Percentiles rank a stretch among this genome's conserved stretches.
Evolutionary conservation across 2,329 filamentous ascomycete species (phyloP).

Genomic region (Cordyceps militaris): DNA sequence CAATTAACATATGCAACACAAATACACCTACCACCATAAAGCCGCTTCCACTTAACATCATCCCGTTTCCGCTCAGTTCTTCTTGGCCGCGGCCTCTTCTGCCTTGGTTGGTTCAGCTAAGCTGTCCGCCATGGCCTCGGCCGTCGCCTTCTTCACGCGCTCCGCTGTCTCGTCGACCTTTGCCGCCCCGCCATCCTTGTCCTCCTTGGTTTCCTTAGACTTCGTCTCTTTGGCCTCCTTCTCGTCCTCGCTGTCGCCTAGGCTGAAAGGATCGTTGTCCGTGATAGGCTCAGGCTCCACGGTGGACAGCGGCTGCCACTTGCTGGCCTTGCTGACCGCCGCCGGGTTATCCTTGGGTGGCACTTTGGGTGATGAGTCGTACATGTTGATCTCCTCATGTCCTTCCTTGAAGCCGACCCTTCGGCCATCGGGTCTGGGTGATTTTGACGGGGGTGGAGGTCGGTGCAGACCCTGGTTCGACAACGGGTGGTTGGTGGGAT

Average conservation of each 20-base stretch:
- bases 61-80: constrained; percentile 18
- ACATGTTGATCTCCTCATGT: constrained; percentile 74
- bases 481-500: constrained; percentile 48
- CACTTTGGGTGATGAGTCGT: constrained; percentile 55
- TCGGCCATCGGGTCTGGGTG: constrained; percentile 44
- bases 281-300: constrained; percentile 74
- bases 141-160: constrained; percentile 58
- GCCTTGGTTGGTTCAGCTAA: constrained; percentile 37
- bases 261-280: constrained; percentile 92
- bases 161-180: constrained; percentile 50
- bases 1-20: constrained; percentile 10
- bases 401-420: constrained; percentile 53
- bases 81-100: constrained; percentile 25
- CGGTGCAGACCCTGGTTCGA: constrained; percentile 79
- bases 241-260: constrained; percentile 94
- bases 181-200: constrained; percentile 48
- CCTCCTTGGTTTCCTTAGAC: constrained; percentile 44
- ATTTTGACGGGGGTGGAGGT: constrained; percentile 47
- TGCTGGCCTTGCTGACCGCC: constrained; percentile 63
- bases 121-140: constrained; percentile 52
- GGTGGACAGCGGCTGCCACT: constrained; percentile 90
- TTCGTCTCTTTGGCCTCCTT: constrained; percentile 50
- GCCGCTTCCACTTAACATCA: not conserved
- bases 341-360: constrained; percentile 43
- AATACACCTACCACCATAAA: not conserved